Base-by-base conservation (phyloP, 2,329 filamentous ascomycete species). In the Claviceps cyperi region DNA sequence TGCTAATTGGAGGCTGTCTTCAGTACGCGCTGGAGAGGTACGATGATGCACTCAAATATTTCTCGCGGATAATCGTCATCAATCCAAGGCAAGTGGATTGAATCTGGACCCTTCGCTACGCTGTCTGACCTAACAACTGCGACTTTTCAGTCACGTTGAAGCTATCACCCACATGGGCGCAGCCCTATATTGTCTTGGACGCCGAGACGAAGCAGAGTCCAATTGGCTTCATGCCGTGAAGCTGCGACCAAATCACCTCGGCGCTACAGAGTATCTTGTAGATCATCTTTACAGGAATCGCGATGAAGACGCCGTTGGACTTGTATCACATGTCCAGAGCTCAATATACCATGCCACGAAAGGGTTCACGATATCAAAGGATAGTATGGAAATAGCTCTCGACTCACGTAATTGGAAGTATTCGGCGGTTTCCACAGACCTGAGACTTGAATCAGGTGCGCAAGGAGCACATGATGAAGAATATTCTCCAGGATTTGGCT, bases 211-310 rank as follows among this genome's bases (percentile, higher is more conserved):
- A 60, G 92, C 92, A 6, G 84, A 95, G 62, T 76, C 81, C 51
- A 78, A 89, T 60, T 98, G 92, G 92, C 73, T 84, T 55, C 80
- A 78, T 53, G 89, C 89, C n/a, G 81, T 97, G 24, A 85, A 81
- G 60, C 71, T 86, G 51, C 82, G 86, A 8, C 92, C 92, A 0
- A 85, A 81, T 61, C 94, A 94, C 66, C 85, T 98, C 51, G 92
- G 98, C 68, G 90, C 92, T 7, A 88, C 92, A 2, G 92, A 98
- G 63, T 90, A 97, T 69, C 76, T 98, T 1, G 86, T 97, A 32
- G 88, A 89, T 1, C 71, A 97, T 45, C 67, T 97, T 17, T 96
- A 91, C 62, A 86, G 82, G 53, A 84, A 94, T 51, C 78, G 90
- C 54, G 85, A 82, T 46, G 81, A 77, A 58, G 88, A 97, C 62